phyloP scores from a whole-genome alignment of 192 early-diverging fungal genomes.

The Neocallimastix lanati region DNA sequence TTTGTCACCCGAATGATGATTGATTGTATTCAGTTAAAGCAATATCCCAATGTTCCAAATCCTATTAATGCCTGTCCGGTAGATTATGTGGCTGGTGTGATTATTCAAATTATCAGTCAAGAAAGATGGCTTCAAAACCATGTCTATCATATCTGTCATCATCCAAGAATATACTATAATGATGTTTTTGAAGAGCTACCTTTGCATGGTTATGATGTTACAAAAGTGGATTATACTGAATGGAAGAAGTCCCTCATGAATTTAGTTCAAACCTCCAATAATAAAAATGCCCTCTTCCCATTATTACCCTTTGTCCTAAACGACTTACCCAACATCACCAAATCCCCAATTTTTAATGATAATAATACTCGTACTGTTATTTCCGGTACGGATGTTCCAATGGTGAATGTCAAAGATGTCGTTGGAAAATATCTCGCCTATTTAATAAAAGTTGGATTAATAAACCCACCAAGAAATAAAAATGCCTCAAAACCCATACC shows the following conservation, averaged over 20 bases:
- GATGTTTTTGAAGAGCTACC: constrained; percentile 63
- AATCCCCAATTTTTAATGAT: constrained; percentile 70
- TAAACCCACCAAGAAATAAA: constrained; percentile 11
- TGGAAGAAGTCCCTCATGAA: constrained; percentile 86
- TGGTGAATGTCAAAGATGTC: constrained; percentile 5
- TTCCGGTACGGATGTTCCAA: constrained; percentile 11
- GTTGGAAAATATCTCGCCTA: constrained; percentile 78
- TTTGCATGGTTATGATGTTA: constrained; percentile 53
- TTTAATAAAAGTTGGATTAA: constrained; percentile 71
- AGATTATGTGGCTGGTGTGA: constrained; percentile 78
- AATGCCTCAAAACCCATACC: too few species aligned
- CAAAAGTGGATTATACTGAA: constrained; percentile 68
- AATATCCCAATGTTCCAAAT: constrained; percentile 81
- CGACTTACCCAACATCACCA: constrained; percentile 85
- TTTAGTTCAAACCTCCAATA: constrained; percentile 34
- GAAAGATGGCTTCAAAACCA: not conserved
- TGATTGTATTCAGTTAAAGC: constrained; percentile 80
- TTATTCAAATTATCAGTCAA: constrained; percentile 45
- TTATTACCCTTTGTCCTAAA: constrained; percentile 95
- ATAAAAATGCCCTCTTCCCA: constrained; percentile 79
- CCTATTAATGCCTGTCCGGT: constrained; percentile 87
- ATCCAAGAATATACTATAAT: constrained; percentile 58
- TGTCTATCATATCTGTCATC: constrained; percentile 67
- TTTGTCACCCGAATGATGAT: constrained; percentile 94
- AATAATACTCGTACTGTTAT: constrained; percentile 32